Percentiles rank a stretch among this genome's conserved stretches.
These are phyloP conservation scores for Onygenales sp. DNA, from an alignment of 2,329 filamentous ascomycete genomes.

Conservation along the genomic window DNA sequence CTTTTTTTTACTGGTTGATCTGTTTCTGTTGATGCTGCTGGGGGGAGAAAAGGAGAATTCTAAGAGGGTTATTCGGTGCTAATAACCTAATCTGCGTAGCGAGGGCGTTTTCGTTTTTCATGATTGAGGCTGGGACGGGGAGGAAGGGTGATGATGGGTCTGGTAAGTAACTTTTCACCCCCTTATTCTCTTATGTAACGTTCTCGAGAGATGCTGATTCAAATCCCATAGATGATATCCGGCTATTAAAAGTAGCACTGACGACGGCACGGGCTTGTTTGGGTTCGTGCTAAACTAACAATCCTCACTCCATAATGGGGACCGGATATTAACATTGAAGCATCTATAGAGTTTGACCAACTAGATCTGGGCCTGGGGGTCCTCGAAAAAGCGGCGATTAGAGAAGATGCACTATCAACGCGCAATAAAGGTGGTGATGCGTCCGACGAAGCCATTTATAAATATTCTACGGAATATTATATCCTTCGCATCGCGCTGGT, in stretches of 20 bases:
- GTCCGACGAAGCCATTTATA: slow-evolving; percentile 11
- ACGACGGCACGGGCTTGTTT: slow-evolving; percentile 57
- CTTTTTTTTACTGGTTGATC: not conserved
- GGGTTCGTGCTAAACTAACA: slow-evolving; percentile 31
- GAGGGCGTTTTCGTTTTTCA: slow-evolving; percentile 54
- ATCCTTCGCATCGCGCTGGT: slow-evolving; percentile 59
- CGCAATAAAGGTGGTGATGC: slow-evolving; percentile 7
- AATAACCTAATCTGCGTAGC: slow-evolving; percentile 18
- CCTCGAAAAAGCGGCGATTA: slow-evolving; percentile 55
- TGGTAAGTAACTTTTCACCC: not conserved
- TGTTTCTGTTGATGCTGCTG: not conserved
- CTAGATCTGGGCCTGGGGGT: slow-evolving; percentile 50
- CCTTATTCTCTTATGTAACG: not conserved
- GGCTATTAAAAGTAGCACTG: slow-evolving; percentile 58
- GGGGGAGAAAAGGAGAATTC: too few relatives aligned
- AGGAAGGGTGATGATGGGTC: slow-evolving; percentile 5
- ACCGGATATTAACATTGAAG: not conserved
- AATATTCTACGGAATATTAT: slow-evolving; percentile 49
- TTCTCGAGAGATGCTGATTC: not conserved
- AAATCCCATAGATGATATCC: slow-evolving; percentile 33
- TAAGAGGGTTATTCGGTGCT: not conserved
- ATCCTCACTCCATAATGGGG: slow-evolving; percentile 15
- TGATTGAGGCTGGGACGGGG: slow-evolving; percentile 49
- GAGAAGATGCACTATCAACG: slow-evolving; percentile 30
- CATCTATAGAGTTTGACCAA: slow-evolving; percentile 40